Evolutionary conservation across 1,284 basidiomycete genomes (phyloP).

Genomic region (Tilletia caries): DNA sequence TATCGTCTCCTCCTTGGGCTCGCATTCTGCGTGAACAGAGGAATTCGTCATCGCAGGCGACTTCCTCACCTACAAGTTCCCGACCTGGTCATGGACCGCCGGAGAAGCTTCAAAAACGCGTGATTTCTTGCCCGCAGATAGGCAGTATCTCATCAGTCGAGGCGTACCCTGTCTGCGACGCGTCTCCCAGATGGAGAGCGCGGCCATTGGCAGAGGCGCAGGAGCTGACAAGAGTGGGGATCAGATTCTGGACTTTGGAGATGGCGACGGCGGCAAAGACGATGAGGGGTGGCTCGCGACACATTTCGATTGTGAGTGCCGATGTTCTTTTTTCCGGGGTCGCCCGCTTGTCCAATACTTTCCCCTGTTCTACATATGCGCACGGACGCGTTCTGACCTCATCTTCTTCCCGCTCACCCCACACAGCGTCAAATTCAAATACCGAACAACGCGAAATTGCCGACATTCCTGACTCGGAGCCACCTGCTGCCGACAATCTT

Average conservation of each 20-base stretch:
- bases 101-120: constrained; percentile 71
- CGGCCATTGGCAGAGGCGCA: constrained; percentile 19
- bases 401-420: neutral
- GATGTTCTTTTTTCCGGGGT: too few species aligned
- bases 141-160: constrained; percentile 79
- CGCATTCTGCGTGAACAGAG: constrained; percentile 25
- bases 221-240: constrained; percentile 31
- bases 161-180: constrained; percentile 49
- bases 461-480: constrained; percentile 46
- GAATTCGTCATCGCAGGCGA: constrained; percentile 52
- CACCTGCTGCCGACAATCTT: constrained; percentile 31
- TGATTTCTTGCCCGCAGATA: constrained; percentile 88
- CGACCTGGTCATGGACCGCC: constrained; percentile 50
- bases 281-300: constrained; percentile 44
- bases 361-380: too few species aligned
- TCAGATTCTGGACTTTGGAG: constrained; percentile 31
- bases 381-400: neutral
- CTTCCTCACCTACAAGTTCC: constrained; percentile 49
- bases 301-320: constrained; percentile 24
- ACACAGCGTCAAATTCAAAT: constrained; percentile 3
- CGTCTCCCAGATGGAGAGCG: constrained; percentile 40
- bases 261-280: constrained; percentile 24
- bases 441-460: constrained; percentile 28
- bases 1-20: too few species aligned
- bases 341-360: neutral